These are phyloP conservation scores for Phytophthora hybrid DNA, from an alignment of 352 stramenopile species.

Conservation along the genomic window DNA sequence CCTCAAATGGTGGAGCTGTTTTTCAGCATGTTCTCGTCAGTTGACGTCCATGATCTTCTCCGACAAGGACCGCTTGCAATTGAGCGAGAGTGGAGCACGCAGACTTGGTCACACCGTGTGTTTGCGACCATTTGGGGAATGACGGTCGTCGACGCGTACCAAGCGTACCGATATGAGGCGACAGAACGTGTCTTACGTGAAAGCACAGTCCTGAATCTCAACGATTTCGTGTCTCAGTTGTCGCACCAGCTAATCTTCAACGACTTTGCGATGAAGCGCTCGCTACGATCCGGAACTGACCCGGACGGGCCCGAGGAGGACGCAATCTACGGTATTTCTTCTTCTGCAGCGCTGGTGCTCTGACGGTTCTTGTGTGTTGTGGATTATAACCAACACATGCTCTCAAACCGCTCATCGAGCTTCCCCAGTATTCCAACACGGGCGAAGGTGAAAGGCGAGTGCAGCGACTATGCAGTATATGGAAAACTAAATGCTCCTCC, in stretches of 20 bases:
- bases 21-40: not conserved
- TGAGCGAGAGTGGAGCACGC: not conserved
- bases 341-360: not conserved
- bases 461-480: not conserved
- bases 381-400: not conserved
- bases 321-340: not conserved
- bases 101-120: not conserved
- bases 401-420: not conserved
- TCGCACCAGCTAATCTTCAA: not conserved
- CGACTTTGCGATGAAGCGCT: not conserved
- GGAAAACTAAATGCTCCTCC: not conserved
- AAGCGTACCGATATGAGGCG: not conserved
- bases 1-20: not conserved
- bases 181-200: not conserved
- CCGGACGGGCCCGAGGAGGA: not conserved
- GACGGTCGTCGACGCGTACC: not conserved
- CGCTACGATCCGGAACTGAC: not conserved
- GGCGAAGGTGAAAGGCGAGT: not conserved
- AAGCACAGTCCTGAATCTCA: not conserved
- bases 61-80: not conserved
- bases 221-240: not conserved
- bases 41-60: not conserved
- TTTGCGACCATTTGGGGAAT: not conserved
- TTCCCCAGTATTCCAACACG: not conserved
- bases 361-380: too few species aligned